Evolutionary conservation across 2,329 filamentous ascomycete genomes (phyloP), one percentile per base, ranked within the genome.

Genomic region (Alternaria postmessia): DNA sequence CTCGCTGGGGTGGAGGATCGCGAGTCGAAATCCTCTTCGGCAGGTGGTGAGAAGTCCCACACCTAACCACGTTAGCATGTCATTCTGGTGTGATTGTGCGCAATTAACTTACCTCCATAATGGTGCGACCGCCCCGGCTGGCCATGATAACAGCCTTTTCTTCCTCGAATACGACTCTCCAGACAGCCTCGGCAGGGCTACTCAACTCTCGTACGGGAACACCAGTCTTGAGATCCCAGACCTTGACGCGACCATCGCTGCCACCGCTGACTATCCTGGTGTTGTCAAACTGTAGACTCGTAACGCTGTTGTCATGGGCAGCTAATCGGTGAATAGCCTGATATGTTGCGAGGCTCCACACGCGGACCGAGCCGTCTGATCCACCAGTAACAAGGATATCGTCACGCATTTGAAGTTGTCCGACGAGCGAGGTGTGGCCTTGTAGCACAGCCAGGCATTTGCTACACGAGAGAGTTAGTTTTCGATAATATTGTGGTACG

Each of bases 121-220:
- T 91, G 0, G 96, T 98, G 64, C 94, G 89, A 57, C 89, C 90
- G 53, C 88, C 88, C 61, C 94, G 87, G 70, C 93, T 90, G 8
- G 95, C 95, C 85, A 99, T 91, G 32, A 97, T 94, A 30, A 99
- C 94, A 59, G 94, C 96, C 79, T 97, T 98, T 80, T 99, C 95
- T 67, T 97, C 94, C 75, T 99, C 95, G 77, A 99, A 99, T 0
- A 96, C 95, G 34, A 99, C 94, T 61, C 95, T 87, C 95, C 95
- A 99, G 0, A 99, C 95, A 16, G 94, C 94, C 75, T 99, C 94
- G 0, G 94, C 93, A 54, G 94, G 93, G 20, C 91, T 89, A 47
- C 94, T 94, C 42, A 99, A 86, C 79, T 99, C 95, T 61, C 95
- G 89, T 22, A 99, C 92, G 28, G 97, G 85, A 59, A 92, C 90